phyloP scores from a whole-genome alignment of 148 eudicot species.

The Amaranthus hypochondriacus region DNA sequence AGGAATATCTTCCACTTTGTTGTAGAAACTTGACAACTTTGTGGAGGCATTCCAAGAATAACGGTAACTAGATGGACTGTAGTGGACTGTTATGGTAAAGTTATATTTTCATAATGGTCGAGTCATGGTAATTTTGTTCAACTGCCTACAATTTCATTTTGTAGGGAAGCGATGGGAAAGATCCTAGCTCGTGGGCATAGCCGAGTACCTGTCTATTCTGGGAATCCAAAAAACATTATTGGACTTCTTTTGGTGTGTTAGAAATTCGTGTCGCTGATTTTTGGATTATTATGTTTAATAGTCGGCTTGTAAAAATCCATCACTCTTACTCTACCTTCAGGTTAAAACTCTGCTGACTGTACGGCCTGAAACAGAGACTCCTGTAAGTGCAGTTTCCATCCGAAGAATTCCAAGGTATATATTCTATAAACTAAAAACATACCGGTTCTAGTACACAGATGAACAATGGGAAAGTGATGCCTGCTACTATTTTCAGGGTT shows the following conservation, averaged over 20 bases:
- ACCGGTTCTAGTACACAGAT: not conserved
- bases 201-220: slow-evolving; percentile 95
- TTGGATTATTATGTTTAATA: not conserved
- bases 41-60: too few relatives aligned
- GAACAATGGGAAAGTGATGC: slow-evolving; percentile 1
- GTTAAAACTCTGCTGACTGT: slow-evolving; percentile 96
- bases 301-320: not conserved
- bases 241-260: slow-evolving; percentile 81
- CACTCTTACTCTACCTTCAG: slow-evolving; percentile 29
- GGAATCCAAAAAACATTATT: slow-evolving; percentile 87
- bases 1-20: too few relatives aligned
- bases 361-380: slow-evolving; percentile 93
- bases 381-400: slow-evolving; percentile 93
- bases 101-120: too few relatives aligned
- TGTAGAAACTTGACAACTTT: too few relatives aligned
- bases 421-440: slow-evolving; percentile 11
- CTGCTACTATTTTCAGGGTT: slow-evolving; percentile 49
- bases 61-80: too few relatives aligned
- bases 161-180: slow-evolving; percentile 98
- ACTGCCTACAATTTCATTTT: slow-evolving; percentile 8
- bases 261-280: slow-evolving; percentile 8
- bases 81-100: too few relatives aligned
- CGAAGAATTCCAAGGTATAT: slow-evolving; percentile 87
- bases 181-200: slow-evolving; percentile 96
- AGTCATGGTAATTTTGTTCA: not conserved